Percentiles rank a stretch among this genome's conserved stretches.
Evolutionary conservation across 495 filamentous ascomycete species (phyloP).

Genomic region (Penicilliopsis zonata): DNA sequence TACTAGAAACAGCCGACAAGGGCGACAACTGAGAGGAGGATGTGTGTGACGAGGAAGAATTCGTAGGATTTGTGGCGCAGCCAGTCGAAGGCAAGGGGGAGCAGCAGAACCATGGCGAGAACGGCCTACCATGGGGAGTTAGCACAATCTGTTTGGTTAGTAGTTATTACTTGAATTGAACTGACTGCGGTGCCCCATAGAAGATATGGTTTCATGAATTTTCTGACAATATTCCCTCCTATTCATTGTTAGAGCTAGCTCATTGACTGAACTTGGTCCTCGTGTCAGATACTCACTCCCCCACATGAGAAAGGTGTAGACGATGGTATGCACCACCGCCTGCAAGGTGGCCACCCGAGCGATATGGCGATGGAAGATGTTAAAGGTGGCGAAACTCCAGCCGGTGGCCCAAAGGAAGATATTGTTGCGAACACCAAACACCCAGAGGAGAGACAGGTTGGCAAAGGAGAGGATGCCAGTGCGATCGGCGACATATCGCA

Average conservation of each 20-base stretch:
- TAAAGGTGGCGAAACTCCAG: slow-evolving; percentile 42
- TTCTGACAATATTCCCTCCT: no score
- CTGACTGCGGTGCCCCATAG: slow-evolving; percentile 26
- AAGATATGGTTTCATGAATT: slow-evolving; percentile 20
- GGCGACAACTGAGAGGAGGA: slow-evolving; percentile 35
- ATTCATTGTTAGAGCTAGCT: neutral
- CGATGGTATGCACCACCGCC: slow-evolving; percentile 30
- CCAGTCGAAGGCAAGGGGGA: slow-evolving; percentile 32
- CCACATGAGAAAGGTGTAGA: slow-evolving; percentile 21
- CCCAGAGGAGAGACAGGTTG: slow-evolving; percentile 37
- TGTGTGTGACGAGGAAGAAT: slow-evolving; percentile 40
- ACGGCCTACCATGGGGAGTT: slow-evolving; percentile 25
- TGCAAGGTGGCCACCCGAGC: slow-evolving; percentile 41
- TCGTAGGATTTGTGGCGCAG: slow-evolving; percentile 40
- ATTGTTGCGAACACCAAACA: slow-evolving; percentile 44
- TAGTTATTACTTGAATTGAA: neutral
- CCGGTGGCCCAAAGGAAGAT: slow-evolving; percentile 42
- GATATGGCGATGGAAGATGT: slow-evolving; percentile 44
- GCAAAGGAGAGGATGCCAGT: slow-evolving; percentile 39
- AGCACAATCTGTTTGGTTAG: neutral
- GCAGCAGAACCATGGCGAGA: slow-evolving; percentile 32
- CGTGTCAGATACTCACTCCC: slow-evolving; percentile 15
- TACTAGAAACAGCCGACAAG: slow-evolving; percentile 43
- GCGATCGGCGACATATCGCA: slow-evolving; percentile 37
- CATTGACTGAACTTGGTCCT: neutral